Evolutionary conservation across 1,284 basidiomycete species (phyloP), one percentile per base, ranked within the genome.

Genomic region (Heterobasidion irregulare): DNA sequence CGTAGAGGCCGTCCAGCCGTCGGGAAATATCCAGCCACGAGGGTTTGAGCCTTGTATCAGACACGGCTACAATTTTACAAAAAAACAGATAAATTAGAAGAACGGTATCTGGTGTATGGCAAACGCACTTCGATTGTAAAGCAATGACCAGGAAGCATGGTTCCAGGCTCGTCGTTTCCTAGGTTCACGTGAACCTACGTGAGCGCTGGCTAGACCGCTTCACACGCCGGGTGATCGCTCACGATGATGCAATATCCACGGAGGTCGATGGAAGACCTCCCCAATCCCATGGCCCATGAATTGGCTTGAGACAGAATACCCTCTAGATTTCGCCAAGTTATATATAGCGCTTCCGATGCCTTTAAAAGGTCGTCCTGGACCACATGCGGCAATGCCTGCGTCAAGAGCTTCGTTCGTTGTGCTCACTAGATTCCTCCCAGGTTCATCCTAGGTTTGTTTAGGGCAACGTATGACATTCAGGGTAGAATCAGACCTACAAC

Each of bases 281-380:
- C 93, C 92, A 56, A 98, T 96, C 0, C 94, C 94, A 68, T 97
- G 94, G 0, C 92, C 91, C 1, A 78, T 81, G 62, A 91, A 92
- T 56, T 89, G 81, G 8, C 78, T 72, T 43, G 89, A 94, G 26
- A 94, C 78, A 2, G 80, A 86, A 60, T 77, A 81, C 75, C 75
- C 53, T 70, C 65, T 18, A 51, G 65, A 34, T 63, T 38, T 61
- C 59, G 71, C 67, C 65, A 79, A 63, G 41, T 76, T 70, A 64
- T 91, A 80, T 49, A 98, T 95, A 0, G 85, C 85, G 15, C 69
- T 71, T 0, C 92, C 94, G 32, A 97, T 95, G 47, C 70, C 77
- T 55, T 74, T 82, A 67, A 91, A 92, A 0, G 78, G 84, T 33
- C 71, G 73, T 0, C 89, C 89, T 0, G 92, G 93, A 0, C 83